Conservation (phyloP, 495 filamentous ascomycete genomes). For the Aspergillus nanangensis region DNA sequence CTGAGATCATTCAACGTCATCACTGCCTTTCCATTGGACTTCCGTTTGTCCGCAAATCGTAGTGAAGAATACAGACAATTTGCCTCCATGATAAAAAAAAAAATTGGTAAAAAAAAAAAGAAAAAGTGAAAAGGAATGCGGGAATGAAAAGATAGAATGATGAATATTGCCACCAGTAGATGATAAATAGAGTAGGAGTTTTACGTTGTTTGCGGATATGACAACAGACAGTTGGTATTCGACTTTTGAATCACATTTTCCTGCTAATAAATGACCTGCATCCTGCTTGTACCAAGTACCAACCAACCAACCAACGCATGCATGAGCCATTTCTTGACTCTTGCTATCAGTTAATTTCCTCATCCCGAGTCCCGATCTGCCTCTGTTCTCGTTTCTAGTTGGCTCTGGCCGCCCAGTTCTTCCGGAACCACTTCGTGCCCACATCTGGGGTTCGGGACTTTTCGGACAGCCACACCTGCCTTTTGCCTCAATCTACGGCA, state of each 20-base stretch:
- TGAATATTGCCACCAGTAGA: neutral
- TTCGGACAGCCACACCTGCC: slow-evolving; percentile 28
- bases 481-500: slow-evolving; percentile 26
- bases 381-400: slow-evolving; percentile 14
- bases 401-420: slow-evolving; percentile 14
- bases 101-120: slow-evolving; percentile 1
- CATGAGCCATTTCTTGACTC: slow-evolving; percentile 14
- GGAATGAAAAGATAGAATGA: neutral
- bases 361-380: slow-evolving; percentile 7
- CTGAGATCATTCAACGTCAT: slow-evolving; percentile 22
- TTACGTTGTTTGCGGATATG: no score
- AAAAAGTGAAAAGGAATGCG: neutral
- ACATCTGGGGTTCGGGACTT: slow-evolving; percentile 35
- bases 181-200: neutral
- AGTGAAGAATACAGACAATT: neutral
- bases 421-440: slow-evolving; percentile 39
- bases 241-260: no score
- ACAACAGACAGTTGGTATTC: no score
- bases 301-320: neutral
- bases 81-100: slow-evolving; percentile 2
- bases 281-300: no score
- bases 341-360: slow-evolving; percentile 4
- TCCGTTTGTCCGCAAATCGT: slow-evolving; percentile 12
- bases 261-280: no score
- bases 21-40: slow-evolving; percentile 4